Percentiles rank a stretch among this genome's conserved stretches.
Evolutionary conservation across 495 filamentous ascomycete genomes (phyloP).

Genomic region (Neurospora tetraspora): DNA sequence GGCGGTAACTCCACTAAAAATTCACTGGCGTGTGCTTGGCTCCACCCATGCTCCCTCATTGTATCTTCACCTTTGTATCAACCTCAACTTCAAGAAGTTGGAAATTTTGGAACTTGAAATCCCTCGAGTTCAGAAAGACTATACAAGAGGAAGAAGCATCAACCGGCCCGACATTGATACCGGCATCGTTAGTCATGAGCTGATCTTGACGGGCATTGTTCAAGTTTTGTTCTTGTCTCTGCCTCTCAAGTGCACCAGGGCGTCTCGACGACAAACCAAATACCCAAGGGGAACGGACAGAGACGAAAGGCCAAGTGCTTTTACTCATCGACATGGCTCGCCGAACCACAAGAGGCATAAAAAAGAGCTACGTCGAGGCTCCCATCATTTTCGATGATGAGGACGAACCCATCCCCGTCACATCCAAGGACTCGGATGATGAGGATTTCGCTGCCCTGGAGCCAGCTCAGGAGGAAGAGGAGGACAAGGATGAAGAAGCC

Average conservation of each 20-base stretch:
- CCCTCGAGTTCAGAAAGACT: background rate
- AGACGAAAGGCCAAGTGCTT: background rate
- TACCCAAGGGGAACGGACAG: background rate
- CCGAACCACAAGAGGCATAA: constrained; percentile 12
- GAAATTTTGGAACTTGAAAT: background rate
- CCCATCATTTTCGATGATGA: constrained; percentile 13
- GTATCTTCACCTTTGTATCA: background rate
- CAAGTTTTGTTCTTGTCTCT: background rate
- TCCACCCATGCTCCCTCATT: background rate
- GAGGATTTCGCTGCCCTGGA: constrained; percentile 12
- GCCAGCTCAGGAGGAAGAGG: constrained; percentile 4
- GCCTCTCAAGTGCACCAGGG: background rate
- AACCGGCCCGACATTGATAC: background rate
- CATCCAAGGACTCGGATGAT: constrained; percentile 8
- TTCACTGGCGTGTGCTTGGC: background rate
- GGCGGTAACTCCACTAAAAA: background rate
- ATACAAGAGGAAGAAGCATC: background rate
- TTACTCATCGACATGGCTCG: constrained; percentile 8
- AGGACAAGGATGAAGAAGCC: constrained; percentile 13
- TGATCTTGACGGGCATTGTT: background rate
- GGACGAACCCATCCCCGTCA: constrained; percentile 12
- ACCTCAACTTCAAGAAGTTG: background rate
- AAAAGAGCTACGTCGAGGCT: constrained; percentile 17
- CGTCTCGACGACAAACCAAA: background rate
- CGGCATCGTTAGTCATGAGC: background rate